These are phyloP conservation scores for Pseudogymnoascus sp. DNA, from an alignment of 2,329 filamentous ascomycete species.

Conservation along the genomic window DNA sequence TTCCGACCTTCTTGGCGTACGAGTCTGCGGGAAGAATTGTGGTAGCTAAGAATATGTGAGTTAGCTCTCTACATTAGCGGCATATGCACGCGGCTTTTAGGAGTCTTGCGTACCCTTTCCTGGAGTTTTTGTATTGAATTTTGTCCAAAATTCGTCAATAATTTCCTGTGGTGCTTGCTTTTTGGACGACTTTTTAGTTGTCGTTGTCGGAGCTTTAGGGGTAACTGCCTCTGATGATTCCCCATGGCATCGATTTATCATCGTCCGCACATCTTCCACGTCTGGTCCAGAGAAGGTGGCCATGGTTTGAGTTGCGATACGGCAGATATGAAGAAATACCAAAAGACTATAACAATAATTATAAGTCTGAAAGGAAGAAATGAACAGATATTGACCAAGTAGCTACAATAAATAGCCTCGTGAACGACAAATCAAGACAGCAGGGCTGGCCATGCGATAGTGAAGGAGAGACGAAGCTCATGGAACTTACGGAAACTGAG, in stretches of 20 bases:
- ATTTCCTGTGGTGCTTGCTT: constrained; percentile 56
- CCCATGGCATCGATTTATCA: constrained; percentile 1
- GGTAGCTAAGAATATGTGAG: constrained; percentile 39
- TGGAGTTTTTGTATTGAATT: constrained; percentile 61
- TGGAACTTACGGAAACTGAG: neutral
- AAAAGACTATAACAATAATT: neutral
- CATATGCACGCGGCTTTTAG: neutral
- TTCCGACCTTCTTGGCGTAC: constrained; percentile 52
- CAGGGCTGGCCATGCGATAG: neutral
- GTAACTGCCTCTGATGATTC: neutral
- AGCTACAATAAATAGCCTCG: neutral
- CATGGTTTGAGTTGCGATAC: neutral
- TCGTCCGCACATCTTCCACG: neutral
- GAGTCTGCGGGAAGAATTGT: constrained; percentile 62
- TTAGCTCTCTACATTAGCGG: neutral
- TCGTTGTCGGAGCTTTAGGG: neutral
- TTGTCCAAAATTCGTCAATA: constrained; percentile 66
- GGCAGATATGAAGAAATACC: neutral
- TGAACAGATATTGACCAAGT: neutral
- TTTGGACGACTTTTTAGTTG: constrained; percentile 30
- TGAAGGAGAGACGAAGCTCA: neutral
- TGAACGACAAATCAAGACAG: neutral
- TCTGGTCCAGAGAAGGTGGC: constrained; percentile 1
- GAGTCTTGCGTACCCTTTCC: constrained; percentile 48
- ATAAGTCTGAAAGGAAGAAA: neutral